These are phyloP conservation scores for Coemansia sp. DNA, from an alignment of 192 early-diverging fungal species.

Conservation along the genomic window DNA sequence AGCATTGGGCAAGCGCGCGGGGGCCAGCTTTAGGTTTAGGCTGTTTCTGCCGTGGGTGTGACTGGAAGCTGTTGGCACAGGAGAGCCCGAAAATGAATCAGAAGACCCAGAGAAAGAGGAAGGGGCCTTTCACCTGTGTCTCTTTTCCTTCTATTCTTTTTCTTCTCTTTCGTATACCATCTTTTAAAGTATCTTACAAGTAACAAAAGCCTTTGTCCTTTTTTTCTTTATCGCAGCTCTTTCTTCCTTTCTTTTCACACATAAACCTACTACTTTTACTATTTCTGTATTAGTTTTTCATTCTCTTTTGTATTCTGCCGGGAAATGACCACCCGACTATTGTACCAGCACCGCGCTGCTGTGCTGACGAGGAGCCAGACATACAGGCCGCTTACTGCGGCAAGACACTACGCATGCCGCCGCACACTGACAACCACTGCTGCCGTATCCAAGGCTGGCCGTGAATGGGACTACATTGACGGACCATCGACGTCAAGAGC, in stretches of 20 bases:
- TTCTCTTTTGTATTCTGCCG: not conserved
- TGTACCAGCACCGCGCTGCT: slow-evolving; percentile 19
- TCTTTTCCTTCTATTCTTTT: not conserved
- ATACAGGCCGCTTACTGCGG: not conserved
- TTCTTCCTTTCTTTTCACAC: not conserved
- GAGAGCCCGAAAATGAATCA: slow-evolving; percentile 8
- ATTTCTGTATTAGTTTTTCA: not conserved
- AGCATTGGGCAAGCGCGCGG: no score
- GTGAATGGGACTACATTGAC: slow-evolving; percentile 54
- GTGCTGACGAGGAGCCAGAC: slow-evolving; percentile 2
- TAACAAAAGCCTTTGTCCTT: slow-evolving; percentile 1
- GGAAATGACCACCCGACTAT: slow-evolving; percentile 31
- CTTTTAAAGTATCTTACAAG: not conserved
- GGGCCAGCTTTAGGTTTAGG: no score
- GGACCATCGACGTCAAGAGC: slow-evolving; percentile 13
- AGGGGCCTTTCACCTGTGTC: not conserved
- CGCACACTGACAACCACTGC: slow-evolving; percentile 13
- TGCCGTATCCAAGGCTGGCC: slow-evolving; percentile 28
- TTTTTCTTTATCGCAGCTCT: not conserved
- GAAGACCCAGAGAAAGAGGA: not conserved
- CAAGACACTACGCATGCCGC: slow-evolving; percentile 12
- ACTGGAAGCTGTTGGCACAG: no score
- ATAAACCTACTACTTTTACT: not conserved
- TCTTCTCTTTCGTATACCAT: not conserved
- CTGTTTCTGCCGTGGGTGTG: no score